These are phyloP conservation scores for Huntiella savannae DNA, from an alignment of 2,329 filamentous ascomycete genomes.

Conservation along the genomic window DNA sequence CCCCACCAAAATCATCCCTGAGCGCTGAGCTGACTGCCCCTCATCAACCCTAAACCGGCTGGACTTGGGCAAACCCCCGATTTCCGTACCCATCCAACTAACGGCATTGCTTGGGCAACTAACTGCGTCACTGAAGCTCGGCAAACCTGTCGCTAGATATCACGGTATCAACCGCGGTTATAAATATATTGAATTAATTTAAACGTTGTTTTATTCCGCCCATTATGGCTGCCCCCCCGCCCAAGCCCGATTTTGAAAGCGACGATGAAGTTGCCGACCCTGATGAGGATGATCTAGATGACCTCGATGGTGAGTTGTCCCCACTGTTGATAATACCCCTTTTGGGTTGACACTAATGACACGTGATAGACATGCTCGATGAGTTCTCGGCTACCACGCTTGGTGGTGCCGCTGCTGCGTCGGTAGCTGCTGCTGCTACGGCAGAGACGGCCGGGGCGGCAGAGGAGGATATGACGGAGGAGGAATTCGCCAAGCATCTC, in stretches of 20 bases:
- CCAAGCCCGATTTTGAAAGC: conserved; percentile 13
- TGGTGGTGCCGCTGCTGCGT: not conserved
- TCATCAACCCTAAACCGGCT: too few relatives aligned
- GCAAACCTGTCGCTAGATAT: too few relatives aligned
- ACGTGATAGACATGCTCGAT: conserved; percentile 62
- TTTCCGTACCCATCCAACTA: too few relatives aligned
- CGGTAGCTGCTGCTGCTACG: not conserved
- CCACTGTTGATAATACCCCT: conserved; percentile 9
- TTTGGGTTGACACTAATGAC: conserved; percentile 4
- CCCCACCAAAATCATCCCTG: too few relatives aligned
- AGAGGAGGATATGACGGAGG: conserved; percentile 10
- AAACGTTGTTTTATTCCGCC: not conserved
- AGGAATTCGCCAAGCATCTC: conserved; percentile 11
- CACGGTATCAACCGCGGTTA: too few relatives aligned
- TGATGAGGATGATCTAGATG: conserved; percentile 81
- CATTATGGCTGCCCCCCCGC: conserved; percentile 7
- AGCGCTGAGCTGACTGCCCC: too few relatives aligned
- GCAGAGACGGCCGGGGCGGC: not conserved
- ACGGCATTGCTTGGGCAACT: too few relatives aligned
- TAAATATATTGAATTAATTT: not conserved
- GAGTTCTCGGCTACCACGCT: conserved; percentile 52
- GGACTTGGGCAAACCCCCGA: too few relatives aligned
- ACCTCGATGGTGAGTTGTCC: conserved; percentile 54
- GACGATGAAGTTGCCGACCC: conserved; percentile 57
- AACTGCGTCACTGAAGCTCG: too few relatives aligned